Base-by-base conservation (phyloP, 352 stramenopile genomes). In the Phytophthora ohioensis region DNA sequence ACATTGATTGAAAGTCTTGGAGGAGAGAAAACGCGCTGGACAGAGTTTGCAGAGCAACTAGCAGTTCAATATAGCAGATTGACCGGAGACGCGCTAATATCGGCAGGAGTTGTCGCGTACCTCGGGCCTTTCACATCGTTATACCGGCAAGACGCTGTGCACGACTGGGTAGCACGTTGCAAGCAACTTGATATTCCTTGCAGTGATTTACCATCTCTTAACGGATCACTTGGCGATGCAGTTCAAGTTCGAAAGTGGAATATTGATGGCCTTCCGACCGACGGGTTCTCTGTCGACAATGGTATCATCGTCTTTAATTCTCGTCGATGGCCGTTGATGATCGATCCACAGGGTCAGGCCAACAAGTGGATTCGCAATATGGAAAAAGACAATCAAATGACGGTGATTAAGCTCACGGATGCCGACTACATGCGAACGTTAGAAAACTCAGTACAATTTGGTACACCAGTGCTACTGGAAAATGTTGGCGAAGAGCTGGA, bases 331-430 rank as follows among this genome's bases (percentile, higher is more conserved):
- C 96, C 96, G 9, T 68, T 99, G 11, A 97, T 98, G 90, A 98
- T 98, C 51, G 96, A 99, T 54, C 96, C 96, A 1, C 95, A 98
- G 53, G 93, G 94, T 0, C 94, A 98, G 67, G 94, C 94, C 0
- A 98, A 98, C 70, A 98, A 98, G 73, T 99, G 96, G 96, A 96
- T 99, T 46, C 90, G 93, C 15, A 98, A 98, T 51, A 98, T 98
- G 89, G 95, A 98, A 63, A 87, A 90, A 42, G 82, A 93, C 5
- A 90, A 90, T 39, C 87, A 94, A 53, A 81, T 98, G 41, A 88
- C 95, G 5, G 92, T 98, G 8, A 98, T 98, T 71, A 99, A 99
- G 68, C 81, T 98, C 54, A 98, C 92, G 5, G 91, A 98, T 59
- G 81, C 72, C n/a, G 92, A 98, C 63, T 98, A 98, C 72, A 91